Conservation (phyloP, 306 rosid species). For the Spatholobus suberectus region DNA sequence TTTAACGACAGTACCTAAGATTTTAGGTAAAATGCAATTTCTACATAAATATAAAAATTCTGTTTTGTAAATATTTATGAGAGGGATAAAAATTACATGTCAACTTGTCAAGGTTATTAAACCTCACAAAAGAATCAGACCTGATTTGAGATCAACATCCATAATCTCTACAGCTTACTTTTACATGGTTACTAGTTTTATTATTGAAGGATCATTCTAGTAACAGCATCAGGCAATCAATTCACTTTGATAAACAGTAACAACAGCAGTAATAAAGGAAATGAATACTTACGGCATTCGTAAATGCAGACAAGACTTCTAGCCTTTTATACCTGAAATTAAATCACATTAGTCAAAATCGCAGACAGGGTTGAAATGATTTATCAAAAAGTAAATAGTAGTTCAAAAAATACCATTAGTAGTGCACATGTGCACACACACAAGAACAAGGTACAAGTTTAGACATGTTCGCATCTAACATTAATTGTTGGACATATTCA, state of each 20-base stretch:
- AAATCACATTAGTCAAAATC: conserved; percentile 25
- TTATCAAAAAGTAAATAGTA: conserved; percentile 10
- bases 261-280: conserved; percentile 37
- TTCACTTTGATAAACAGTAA: not conserved
- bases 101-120: conserved; percentile 9
- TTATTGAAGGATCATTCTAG: conserved; percentile 2
- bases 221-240: conserved; percentile 22
- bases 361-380: conserved; percentile 22
- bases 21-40: not conserved
- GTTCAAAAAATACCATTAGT: conserved; percentile 1
- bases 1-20: not conserved
- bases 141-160: not conserved
- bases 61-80: not conserved
- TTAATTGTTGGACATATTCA: conserved; percentile 19
- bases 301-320: conserved; percentile 93
- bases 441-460: conserved; percentile 15
- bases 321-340: conserved; percentile 88
- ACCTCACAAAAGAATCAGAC: conserved; percentile 21
- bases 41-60: not conserved
- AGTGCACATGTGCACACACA: not conserved
- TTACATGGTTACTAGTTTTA: not conserved
- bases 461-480: not conserved
- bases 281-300: conserved; percentile 89
- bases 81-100: not conserved
- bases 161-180: conserved; percentile 25